Conservation (phyloP, 495 filamentous ascomycete species). For the Achaetomiella virescens region DNA sequence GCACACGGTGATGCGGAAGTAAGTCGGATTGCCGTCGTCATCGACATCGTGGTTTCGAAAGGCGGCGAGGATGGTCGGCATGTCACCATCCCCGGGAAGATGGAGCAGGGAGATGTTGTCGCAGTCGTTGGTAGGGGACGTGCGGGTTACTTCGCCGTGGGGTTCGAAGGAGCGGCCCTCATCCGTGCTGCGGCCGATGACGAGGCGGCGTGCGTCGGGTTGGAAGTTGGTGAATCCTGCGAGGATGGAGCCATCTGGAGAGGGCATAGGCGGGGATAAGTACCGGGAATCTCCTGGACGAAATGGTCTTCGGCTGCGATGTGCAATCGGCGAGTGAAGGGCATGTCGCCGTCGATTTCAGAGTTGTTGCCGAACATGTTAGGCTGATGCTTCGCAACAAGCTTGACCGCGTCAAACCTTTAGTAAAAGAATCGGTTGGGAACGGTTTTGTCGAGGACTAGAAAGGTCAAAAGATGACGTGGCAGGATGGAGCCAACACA, state of each 20-base stretch:
- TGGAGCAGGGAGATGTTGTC: conserved; percentile 58
- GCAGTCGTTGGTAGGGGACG: conserved; percentile 38
- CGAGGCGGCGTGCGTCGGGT: conserved; percentile 26
- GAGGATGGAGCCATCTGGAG: conserved; percentile 44
- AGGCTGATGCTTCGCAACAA: too few relatives aligned
- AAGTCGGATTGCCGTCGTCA: conserved; percentile 33
- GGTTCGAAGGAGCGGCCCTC: conserved; percentile 36
- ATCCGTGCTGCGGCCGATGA: conserved; percentile 41
- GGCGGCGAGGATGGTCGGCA: conserved; percentile 44
- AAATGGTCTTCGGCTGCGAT: conserved; percentile 8
- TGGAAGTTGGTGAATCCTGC: conserved; percentile 39
- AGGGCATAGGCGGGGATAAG: conserved; percentile 46
- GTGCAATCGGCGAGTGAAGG: not conserved
- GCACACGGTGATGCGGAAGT: conserved; percentile 59
- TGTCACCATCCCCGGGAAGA: conserved; percentile 31
- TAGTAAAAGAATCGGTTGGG: too few relatives aligned
- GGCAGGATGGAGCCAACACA: too few relatives aligned
- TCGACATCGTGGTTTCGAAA: conserved; percentile 57
- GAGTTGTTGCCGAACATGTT: too few relatives aligned
- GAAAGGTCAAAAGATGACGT: too few relatives aligned
- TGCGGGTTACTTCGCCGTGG: conserved; percentile 27
- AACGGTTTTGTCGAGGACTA: too few relatives aligned
- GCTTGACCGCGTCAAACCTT: too few relatives aligned
- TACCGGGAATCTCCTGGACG: conserved; percentile 30
- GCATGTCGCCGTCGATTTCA: not conserved